Base-by-base conservation (phyloP, 306 rosid genomes). In the Vigna unguiculata region DNA sequence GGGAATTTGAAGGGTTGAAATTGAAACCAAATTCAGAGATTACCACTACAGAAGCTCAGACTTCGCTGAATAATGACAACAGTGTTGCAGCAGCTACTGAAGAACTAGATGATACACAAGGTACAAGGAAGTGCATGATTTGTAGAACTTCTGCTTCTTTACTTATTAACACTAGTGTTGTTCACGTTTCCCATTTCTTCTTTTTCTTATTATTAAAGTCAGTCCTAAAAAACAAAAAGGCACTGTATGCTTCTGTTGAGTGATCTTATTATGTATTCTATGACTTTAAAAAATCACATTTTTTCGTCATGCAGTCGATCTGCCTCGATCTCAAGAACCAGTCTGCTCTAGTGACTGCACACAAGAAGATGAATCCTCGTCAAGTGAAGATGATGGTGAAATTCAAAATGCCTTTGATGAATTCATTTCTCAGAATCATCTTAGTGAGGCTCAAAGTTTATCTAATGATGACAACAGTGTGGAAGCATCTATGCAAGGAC, bases 301-400 rank as follows among this genome's bases (percentile, higher is more conserved):
- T 71, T 47, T 76, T 54, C 3, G 77, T 41, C 45, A 32, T 79
- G 88, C 78, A 51, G 87, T 47, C 70, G 83, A 81, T 69, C 77
- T 61, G 72, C 52, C 76, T 73, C 83, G 17, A 55, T 71, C 69
- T 51, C 82, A 43, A 77, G 79, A 82, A 64, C 73, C 69, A 1
- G 28, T 59, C 34, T 58, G 71, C 80, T 80, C 77, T 22, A 11
- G 38, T 49, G 80, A 61, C 54, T 54, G 74, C 79, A 34, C 74
- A 40, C 57, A 77, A 78, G 90, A 82, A 72, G 85, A 87, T 77
- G 75, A 79, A 32, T 62, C 82, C 78, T 43, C 65, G 1, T 54
- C 81, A 64, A 87, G 84, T 48, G 83, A 79, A 13, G 84, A 80
- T 81, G 90, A 65, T 47, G 59, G 59, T n/a, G 85, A 85, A 72